These are phyloP conservation scores for Triangularia verruculosa DNA, from an alignment of 2,329 filamentous ascomycete species.

Conservation along the genomic window DNA sequence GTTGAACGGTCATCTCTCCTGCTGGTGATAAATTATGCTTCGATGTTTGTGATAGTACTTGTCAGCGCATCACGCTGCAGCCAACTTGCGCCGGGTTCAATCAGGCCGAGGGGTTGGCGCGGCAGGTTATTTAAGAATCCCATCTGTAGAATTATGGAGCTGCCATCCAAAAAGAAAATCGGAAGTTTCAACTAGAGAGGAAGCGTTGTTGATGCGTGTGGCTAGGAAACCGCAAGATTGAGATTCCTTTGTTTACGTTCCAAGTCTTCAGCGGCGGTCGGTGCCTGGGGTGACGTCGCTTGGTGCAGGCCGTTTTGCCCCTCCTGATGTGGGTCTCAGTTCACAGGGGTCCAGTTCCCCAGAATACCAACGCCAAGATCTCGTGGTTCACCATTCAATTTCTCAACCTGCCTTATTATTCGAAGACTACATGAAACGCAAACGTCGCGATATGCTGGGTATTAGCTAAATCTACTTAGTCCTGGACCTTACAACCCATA, in stretches of 20 bases:
- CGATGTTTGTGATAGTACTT: background rate
- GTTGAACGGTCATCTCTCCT: conserved; percentile 29
- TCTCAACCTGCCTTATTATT: no score
- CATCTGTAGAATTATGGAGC: background rate
- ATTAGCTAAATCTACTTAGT: conserved; percentile 18
- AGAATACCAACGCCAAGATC: background rate
- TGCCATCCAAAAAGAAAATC: background rate
- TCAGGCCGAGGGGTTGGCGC: background rate
- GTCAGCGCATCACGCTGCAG: background rate
- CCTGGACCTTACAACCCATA: background rate
- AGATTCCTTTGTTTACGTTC: conserved; percentile 8
- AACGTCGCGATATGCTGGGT: conserved; percentile 13
- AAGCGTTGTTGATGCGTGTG: background rate
- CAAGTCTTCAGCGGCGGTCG: background rate
- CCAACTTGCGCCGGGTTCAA: background rate
- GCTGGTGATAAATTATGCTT: background rate
- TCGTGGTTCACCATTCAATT: background rate
- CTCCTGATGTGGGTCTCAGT: background rate
- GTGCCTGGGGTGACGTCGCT: conserved; percentile 9
- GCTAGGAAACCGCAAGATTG: background rate
- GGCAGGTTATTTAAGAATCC: background rate
- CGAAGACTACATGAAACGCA: background rate
- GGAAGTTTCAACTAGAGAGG: no score
- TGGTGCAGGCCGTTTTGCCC: background rate
- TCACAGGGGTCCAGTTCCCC: background rate